A percentile compares a stretch with the other conserved stretches of the same genome.
These are phyloP conservation scores for Elymus sibiricus DNA, from an alignment of 176 grass and related monocot species.

Conservation along the genomic window DNA sequence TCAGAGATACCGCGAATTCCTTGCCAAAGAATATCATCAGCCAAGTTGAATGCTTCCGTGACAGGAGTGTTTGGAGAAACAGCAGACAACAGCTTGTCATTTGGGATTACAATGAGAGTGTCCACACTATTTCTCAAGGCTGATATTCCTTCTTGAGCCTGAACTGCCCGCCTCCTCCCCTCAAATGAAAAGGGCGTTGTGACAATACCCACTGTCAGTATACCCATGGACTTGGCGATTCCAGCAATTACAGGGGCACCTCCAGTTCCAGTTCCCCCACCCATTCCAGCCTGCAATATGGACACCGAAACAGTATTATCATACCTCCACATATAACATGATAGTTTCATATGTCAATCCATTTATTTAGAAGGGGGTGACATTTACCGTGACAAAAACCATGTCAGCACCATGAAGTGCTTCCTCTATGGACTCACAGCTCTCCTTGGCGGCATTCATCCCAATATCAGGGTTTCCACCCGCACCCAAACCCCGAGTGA, in stretches of 20 bases:
- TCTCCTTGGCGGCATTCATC: conserved; percentile 88
- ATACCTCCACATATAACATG: neutral
- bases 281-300: conserved; percentile 81
- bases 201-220: conserved; percentile 80
- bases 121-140: conserved; percentile 81
- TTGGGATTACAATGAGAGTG: conserved; percentile 92
- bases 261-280: conserved; percentile 87
- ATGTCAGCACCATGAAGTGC: conserved; percentile 67
- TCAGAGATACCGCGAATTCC: conserved; percentile 95
- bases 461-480: conserved; percentile 89
- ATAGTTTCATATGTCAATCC: conserved; percentile 7
- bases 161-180: conserved; percentile 71
- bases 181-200: conserved; percentile 90
- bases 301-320: neutral
- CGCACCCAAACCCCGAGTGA: conserved; percentile 72
- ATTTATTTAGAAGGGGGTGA: neutral
- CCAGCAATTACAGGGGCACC: conserved; percentile 79
- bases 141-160: conserved; percentile 89
- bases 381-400: conserved; percentile 87
- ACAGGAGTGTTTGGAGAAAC: conserved; percentile 87
- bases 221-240: conserved; percentile 82
- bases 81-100: conserved; percentile 79
- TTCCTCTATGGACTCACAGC: conserved; percentile 68
- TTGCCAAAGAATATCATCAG: conserved; percentile 87
- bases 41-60: conserved; percentile 85